phyloP scores from a whole-genome alignment of 1,139 yeast genomes.

The Scheffersomyces stambukii region DNA sequence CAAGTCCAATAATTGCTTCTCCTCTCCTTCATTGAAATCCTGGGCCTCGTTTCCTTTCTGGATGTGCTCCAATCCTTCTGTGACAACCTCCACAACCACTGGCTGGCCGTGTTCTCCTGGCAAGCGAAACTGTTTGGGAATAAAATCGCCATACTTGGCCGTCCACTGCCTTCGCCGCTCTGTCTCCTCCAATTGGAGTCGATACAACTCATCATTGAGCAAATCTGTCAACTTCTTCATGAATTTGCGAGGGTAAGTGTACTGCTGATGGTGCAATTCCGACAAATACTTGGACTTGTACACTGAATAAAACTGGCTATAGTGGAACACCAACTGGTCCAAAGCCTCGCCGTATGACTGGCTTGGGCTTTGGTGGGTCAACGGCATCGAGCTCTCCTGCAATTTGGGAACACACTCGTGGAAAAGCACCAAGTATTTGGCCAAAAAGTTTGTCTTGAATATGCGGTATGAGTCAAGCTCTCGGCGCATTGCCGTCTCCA shows the following conservation, averaged over 20 bases:
- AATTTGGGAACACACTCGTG: slow-evolving; percentile 16
- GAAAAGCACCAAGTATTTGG: slow-evolving; percentile 21
- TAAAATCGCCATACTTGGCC: slow-evolving; percentile 36
- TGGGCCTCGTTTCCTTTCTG: slow-evolving; percentile 17
- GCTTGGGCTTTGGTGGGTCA: slow-evolving; percentile 14
- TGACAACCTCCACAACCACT: slow-evolving; percentile 36
- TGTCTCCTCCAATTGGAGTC: slow-evolving; percentile 32
- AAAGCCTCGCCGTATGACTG: slow-evolving; percentile 23
- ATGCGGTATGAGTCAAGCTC: slow-evolving; percentile 16
- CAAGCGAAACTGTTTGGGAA: slow-evolving; percentile 37
- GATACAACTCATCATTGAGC: slow-evolving; percentile 29
- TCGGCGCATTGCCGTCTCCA: slow-evolving; percentile 12
- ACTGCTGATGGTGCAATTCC: slow-evolving; percentile 40
- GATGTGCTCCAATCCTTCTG: slow-evolving; percentile 39
- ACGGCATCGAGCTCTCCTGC: slow-evolving; percentile 12
- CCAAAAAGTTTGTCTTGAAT: slow-evolving; percentile 24
- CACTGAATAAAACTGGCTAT: slow-evolving; percentile 29
- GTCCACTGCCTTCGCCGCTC: slow-evolving; percentile 37
- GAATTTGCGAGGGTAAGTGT: slow-evolving; percentile 36
- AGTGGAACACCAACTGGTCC: slow-evolving; percentile 32
- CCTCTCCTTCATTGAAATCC: slow-evolving; percentile 14
- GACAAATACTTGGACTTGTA: slow-evolving; percentile 34
- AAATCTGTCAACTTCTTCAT: slow-evolving; percentile 27
- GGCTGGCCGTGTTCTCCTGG: slow-evolving; percentile 42
- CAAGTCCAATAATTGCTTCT: slow-evolving; percentile 20